Evolutionary conservation across 2,329 filamentous ascomycete genomes (phyloP).

Genomic region (Gremmenia infestans): DNA sequence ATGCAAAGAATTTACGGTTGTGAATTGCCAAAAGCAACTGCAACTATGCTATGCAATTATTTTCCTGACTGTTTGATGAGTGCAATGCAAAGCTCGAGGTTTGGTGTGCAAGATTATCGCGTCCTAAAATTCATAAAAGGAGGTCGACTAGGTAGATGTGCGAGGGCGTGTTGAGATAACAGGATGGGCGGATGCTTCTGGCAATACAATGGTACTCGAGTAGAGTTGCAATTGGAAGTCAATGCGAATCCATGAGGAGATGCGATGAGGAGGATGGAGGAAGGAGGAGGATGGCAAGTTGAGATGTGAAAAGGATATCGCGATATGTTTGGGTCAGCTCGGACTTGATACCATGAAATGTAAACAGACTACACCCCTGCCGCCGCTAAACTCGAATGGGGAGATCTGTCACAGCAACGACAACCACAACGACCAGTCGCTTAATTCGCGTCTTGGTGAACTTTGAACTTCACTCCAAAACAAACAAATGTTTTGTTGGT

Average conservation of each 20-base stretch:
- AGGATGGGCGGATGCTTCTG: constrained; percentile 2
- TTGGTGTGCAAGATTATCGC: constrained; percentile 19
- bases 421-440: too few relatives aligned
- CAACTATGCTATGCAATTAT: constrained; percentile 2
- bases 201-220: constrained; percentile 8
- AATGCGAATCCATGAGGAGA: constrained; percentile 11
- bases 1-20: constrained; percentile 19
- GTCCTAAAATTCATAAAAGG: constrained; percentile 23
- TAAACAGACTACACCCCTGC: not conserved
- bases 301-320: not conserved
- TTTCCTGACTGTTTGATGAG: constrained; percentile 12
- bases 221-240: constrained; percentile 10
- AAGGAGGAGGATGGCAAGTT: constrained; percentile 3
- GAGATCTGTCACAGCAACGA: too few relatives aligned
- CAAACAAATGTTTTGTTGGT: too few relatives aligned
- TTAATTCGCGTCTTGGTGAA: too few relatives aligned
- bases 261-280: constrained; percentile 1
- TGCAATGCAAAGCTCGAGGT: constrained; percentile 1
- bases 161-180: constrained; percentile 3
- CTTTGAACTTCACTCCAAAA: too few relatives aligned
- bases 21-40: constrained; percentile 16
- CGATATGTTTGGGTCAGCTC: not conserved
- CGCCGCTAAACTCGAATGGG: too few relatives aligned
- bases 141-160: constrained; percentile 2
- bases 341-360: not conserved